These are phyloP conservation scores for Chytridium lagenaria DNA, from an alignment of 371 early-diverging fungal species.

Conservation along the genomic window DNA sequence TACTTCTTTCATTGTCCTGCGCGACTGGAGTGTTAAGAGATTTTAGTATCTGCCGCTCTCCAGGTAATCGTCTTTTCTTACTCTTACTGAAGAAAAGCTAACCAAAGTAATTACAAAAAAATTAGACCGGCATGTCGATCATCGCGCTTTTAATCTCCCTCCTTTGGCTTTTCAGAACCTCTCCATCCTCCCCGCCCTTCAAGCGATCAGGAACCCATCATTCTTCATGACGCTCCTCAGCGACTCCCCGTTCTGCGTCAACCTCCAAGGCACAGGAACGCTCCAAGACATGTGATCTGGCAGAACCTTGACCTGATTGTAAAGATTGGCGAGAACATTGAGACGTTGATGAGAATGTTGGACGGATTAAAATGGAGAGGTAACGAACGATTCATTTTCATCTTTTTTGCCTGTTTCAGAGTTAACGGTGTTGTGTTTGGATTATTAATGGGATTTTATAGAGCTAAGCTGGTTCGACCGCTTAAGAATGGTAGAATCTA, in stretches of 20 bases:
- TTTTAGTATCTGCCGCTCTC: constrained; percentile 6
- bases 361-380: constrained; percentile 17
- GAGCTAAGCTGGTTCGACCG: constrained; percentile 8
- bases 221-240: constrained; percentile 16
- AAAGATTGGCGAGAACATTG: constrained; percentile 16
- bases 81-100: too few species aligned
- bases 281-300: constrained; percentile 24
- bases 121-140: constrained; percentile 1
- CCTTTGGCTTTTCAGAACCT: background rate
- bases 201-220: constrained; percentile 14
- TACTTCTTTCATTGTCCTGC: background rate
- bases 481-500: constrained; percentile 9
- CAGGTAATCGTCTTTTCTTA: too few species aligned
- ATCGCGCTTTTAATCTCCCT: background rate
- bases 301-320: constrained; percentile 10
- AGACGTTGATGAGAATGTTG: constrained; percentile 18
- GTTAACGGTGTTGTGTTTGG: background rate
- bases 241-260: constrained; percentile 18
- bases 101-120: too few species aligned
- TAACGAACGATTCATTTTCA: too few species aligned
- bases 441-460: background rate
- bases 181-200: constrained; percentile 15
- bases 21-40: background rate
- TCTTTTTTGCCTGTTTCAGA: background rate
- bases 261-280: constrained; percentile 27